phyloP scores from a whole-genome alignment of 2,329 filamentous ascomycete species.

The Exophiala phaeomuriformis region DNA sequence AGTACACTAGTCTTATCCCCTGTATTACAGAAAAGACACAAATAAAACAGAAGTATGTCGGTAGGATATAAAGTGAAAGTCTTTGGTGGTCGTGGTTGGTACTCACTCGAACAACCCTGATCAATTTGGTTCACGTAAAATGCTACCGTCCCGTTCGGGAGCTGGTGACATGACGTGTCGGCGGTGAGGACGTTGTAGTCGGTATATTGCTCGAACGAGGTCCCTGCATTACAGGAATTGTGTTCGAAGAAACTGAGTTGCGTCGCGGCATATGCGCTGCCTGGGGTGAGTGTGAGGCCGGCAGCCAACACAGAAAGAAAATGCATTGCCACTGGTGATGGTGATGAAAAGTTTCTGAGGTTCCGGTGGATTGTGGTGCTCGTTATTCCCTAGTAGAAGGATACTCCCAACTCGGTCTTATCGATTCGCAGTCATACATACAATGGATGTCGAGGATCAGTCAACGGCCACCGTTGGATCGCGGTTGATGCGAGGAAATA shows the following conservation, averaged over 20 bases:
- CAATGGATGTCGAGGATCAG: neutral
- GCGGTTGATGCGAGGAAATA: no score
- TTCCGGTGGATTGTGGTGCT: neutral
- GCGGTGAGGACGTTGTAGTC: constrained; percentile 2
- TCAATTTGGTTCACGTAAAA: constrained; percentile 16
- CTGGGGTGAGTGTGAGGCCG: neutral
- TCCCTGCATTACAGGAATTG: constrained; percentile 20
- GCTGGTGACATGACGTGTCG: constrained; percentile 16
- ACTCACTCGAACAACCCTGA: constrained; percentile 16
- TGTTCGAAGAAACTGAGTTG: constrained; percentile 16
- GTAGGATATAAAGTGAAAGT: neutral
- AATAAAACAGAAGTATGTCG: no score
- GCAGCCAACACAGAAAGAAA: neutral
- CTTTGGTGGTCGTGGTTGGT: neutral
- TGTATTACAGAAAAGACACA: no score
- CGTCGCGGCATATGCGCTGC: neutral
- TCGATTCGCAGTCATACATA: neutral
- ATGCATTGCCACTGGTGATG: neutral
- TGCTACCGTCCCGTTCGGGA: constrained; percentile 14
- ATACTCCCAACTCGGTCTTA: no score
- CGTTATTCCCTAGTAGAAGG: neutral
- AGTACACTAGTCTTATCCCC: no score
- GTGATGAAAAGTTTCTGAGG: neutral
- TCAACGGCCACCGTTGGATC: no score
- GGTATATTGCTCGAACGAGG: constrained; percentile 10